Base-by-base conservation (phyloP, 2,329 filamentous ascomycete species). In the Botryotinia convoluta region DNA sequence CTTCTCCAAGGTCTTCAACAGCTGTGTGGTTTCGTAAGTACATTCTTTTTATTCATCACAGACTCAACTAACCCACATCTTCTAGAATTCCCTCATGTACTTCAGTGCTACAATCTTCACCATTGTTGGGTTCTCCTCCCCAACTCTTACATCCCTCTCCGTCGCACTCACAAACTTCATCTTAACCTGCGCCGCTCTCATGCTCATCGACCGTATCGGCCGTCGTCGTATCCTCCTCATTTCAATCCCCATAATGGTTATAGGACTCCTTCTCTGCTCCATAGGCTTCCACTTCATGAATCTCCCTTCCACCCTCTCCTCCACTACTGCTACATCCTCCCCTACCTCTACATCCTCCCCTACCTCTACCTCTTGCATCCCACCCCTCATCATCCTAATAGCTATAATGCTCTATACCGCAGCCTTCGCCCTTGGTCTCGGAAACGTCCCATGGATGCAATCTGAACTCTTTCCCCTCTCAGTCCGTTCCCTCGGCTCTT, bases 371-470 rank as follows among this genome's bases (percentile, higher is more conserved):
- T 73, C 78, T 45, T 78, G 74, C 44, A 78, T 81, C 26, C 84
- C 87, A 0, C 85, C 88, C 4, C 74, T 85, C 42, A 80, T 91
- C 29, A 91, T 98, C 61, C 87, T 98, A 3, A 75, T 88, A 59
- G 92, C 92, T 76, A 91, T 98, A 81, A 91, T 94, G 82, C 77
- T 94, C 12, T 98, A 97, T 82, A 94, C 97, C 2, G 92, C 93
- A 14, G 87, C 91, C 1, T 98, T 97, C 80, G 95, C 95, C 1
- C 85, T 95, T 1, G 95, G 95, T 3, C 86, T 98, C 3, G 95
- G 95, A 14, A 97, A 94, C 78, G 94, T 98, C 4, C 95, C 95
- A 0, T 98, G 95, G 95, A 95, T 97, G 87, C 95, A 97, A 83
- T 93, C 91, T 77, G 95, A 98, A 83, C 87, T 97, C 45, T 98